A percentile compares a stretch with the other conserved stretches of the same genome.
phyloP scores from a whole-genome alignment of 345 rosid genomes.

The Acer campestre region DNA sequence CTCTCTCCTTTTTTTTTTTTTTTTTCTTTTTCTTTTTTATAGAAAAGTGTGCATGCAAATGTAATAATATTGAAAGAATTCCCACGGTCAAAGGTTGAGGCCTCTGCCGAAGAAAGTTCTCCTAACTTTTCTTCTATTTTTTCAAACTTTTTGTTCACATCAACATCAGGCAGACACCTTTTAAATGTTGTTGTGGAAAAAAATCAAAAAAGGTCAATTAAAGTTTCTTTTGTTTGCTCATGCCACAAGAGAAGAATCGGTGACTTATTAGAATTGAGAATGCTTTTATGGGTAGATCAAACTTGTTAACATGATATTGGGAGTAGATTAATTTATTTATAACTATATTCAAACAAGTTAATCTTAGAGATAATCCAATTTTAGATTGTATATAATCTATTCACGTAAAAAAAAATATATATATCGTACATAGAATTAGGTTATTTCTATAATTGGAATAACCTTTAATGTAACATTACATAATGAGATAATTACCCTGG shows the following conservation, averaged over 20 bases:
- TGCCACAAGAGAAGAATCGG: neutral
- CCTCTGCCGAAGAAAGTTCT: constrained; percentile 23
- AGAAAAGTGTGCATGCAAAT: neutral
- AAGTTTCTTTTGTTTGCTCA: neutral
- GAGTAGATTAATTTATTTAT: neutral
- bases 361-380: neutral
- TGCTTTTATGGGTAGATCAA: neutral
- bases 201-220: neutral
- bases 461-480: too few species aligned
- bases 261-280: neutral
- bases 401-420: neutral
- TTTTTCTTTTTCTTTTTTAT: neutral
- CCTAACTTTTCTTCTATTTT: neutral
- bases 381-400: too few species aligned
- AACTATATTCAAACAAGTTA: neutral
- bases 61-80: neutral
- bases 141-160: constrained; percentile 8
- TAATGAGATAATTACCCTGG: too few species aligned
- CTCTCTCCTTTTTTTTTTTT: too few species aligned
- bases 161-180: neutral
- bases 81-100: constrained; percentile 24
- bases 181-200: neutral
- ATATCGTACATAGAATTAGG: too few species aligned
- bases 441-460: too few species aligned
- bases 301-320: neutral